Percentiles rank a stretch among this genome's conserved stretches.
Conservation (phyloP, 2,329 filamentous ascomycete genomes). For the Stagonosporopsis rhizophila region DNA sequence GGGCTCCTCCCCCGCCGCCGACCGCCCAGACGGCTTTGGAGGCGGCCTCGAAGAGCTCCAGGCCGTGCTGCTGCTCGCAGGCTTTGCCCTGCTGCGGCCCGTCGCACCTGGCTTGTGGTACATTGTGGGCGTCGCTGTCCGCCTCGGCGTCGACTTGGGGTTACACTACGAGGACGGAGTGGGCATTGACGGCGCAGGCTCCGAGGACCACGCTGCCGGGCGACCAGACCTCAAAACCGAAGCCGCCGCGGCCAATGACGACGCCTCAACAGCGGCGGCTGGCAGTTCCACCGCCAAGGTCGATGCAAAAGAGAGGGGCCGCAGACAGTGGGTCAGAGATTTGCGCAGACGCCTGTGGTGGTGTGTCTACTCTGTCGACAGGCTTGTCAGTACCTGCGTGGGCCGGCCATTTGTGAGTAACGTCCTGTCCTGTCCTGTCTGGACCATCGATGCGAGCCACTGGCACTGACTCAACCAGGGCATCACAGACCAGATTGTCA, state of each 20-base stretch:
- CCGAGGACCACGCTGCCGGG: conserved; percentile 36
- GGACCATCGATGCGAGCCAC: too few relatives aligned
- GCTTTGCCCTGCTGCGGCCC: conserved; percentile 88
- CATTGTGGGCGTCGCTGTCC: conserved; percentile 91
- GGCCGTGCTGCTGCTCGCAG: conserved; percentile 87
- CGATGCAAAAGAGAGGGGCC: conserved; percentile 65
- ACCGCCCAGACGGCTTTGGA: conserved; percentile 70
- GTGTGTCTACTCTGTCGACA: conserved; percentile 94
- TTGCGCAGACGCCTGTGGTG: conserved; percentile 89
- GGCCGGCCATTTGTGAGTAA: conserved; percentile 77
- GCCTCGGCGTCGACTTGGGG: conserved; percentile 88
- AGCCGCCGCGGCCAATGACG: conserved; percentile 37
- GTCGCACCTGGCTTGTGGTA: conserved; percentile 97
- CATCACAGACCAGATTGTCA: conserved; percentile 95
- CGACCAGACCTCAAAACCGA: conserved; percentile 33
- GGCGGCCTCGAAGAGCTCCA: conserved; percentile 92
- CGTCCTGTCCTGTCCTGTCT: too few relatives aligned
- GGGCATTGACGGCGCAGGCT: conserved; percentile 60
- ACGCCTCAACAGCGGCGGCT: conserved; percentile 20
- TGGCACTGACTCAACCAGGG: conserved; percentile 51
- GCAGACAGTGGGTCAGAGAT: conserved; percentile 84
- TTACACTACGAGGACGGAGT: conserved; percentile 91
- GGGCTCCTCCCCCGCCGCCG: conserved; percentile 65
- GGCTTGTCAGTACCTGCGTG: conserved; percentile 93
- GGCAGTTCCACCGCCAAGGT: conserved; percentile 43